Conservation (phyloP, 768 basidiomycete species). For the Agaricus blazei region DNA sequence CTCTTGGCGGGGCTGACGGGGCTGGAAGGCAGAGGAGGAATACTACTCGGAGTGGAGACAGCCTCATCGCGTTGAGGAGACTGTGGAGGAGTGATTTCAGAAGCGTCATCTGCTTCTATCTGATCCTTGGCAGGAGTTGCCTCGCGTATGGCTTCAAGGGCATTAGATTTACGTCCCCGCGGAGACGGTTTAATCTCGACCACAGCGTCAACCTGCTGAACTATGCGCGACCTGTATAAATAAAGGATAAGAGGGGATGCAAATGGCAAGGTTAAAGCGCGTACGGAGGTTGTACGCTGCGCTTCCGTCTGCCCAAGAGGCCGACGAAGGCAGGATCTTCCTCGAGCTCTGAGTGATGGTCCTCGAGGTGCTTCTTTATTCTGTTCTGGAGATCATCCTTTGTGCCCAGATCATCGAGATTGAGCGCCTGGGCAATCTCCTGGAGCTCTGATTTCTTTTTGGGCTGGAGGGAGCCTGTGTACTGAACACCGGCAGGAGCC, state of each 20-base stretch:
- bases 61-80: slow-evolving; percentile 18
- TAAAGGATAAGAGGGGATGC: slow-evolving; percentile 13
- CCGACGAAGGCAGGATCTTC: slow-evolving; percentile 55
- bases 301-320: slow-evolving; percentile 41
- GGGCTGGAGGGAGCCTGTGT: slow-evolving; percentile 48
- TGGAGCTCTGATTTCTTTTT: slow-evolving; percentile 70
- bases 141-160: slow-evolving; percentile 39
- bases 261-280: not conserved
- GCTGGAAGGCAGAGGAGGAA: slow-evolving; percentile 33
- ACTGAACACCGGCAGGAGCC: slow-evolving; percentile 31
- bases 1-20: slow-evolving; percentile 36
- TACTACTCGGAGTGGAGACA: slow-evolving; percentile 30
- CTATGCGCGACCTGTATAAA: slow-evolving; percentile 6
- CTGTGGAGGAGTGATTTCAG: slow-evolving; percentile 19
- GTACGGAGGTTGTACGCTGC: slow-evolving; percentile 33
- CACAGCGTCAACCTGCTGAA: not conserved
- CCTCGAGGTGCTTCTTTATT: slow-evolving; percentile 59
- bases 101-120: slow-evolving; percentile 44
- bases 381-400: slow-evolving; percentile 58
- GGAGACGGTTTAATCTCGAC: slow-evolving; percentile 20
- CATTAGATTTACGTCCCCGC: slow-evolving; percentile 14
- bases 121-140: slow-evolving; percentile 45
- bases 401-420: slow-evolving; percentile 49
- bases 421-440: slow-evolving; percentile 51
- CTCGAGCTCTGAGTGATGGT: slow-evolving; percentile 47